Evolutionary conservation across 176 grass and related monocot genomes (phyloP).

Genomic region (Paspalum notatum): DNA sequence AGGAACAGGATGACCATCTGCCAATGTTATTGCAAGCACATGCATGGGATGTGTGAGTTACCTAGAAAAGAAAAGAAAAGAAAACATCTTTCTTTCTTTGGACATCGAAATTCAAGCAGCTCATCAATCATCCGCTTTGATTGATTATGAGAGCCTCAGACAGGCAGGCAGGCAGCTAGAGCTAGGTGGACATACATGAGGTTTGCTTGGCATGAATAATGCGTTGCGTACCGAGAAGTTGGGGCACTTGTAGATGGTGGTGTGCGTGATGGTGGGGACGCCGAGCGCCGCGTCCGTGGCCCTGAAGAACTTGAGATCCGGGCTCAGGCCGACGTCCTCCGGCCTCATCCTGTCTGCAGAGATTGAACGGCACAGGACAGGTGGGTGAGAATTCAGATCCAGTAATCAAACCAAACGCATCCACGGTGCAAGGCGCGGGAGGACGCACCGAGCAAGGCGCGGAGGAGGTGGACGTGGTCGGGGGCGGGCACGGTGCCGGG

Average conservation of each 20-base stretch:
- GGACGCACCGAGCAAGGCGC: conserved; percentile 60
- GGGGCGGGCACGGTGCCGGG: conserved; percentile 70
- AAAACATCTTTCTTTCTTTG: too few species aligned
- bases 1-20: conserved; percentile 91
- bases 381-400: background rate
- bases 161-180: too few species aligned
- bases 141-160: too few species aligned
- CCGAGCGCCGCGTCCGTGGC: conserved; percentile 9
- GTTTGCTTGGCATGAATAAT: too few species aligned
- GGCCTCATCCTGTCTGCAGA: conserved; percentile 79
- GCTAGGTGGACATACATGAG: too few species aligned
- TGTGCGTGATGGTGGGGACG: conserved; percentile 57
- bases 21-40: background rate
- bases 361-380: background rate
- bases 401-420: too few species aligned
- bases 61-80: too few species aligned
- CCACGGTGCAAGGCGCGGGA: too few species aligned
- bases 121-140: too few species aligned
- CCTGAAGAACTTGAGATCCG: conserved; percentile 59
- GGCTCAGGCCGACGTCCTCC: conserved; percentile 68
- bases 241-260: conserved; percentile 60
- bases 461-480: conserved; percentile 59
- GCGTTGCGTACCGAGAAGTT: conserved; percentile 71
- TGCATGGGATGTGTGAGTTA: too few species aligned
- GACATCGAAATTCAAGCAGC: background rate